Percentiles rank a stretch among this genome's conserved stretches.
phyloP scores from a whole-genome alignment of 1,139 yeast species.

The Nakaseomyces glabratus region DNA sequence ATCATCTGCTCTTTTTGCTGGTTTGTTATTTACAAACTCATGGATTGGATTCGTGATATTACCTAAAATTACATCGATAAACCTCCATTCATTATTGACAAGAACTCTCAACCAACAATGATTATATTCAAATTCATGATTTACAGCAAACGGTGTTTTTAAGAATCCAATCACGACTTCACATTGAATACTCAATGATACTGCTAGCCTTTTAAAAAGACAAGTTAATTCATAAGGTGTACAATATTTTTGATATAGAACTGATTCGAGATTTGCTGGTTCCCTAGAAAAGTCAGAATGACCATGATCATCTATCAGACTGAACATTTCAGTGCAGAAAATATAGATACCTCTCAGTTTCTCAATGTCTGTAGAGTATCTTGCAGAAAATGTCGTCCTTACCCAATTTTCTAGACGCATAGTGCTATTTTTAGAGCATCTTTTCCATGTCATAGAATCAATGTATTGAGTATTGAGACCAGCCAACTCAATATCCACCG shows the following conservation, averaged over 20 bases:
- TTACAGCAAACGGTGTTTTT: constrained; percentile 59
- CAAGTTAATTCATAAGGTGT: constrained; percentile 71
- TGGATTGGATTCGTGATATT: constrained; percentile 45
- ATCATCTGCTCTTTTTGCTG: constrained; percentile 31
- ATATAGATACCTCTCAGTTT: constrained; percentile 52
- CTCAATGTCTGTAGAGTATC: constrained; percentile 44
- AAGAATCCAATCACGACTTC: constrained; percentile 77
- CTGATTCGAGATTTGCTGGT: constrained; percentile 25
- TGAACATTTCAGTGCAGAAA: constrained; percentile 48
- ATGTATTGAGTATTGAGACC: constrained; percentile 30
- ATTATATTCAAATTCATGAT: constrained; percentile 47
- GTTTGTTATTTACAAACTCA: constrained; percentile 31
- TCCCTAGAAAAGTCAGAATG: constrained; percentile 27
- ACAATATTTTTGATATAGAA: constrained; percentile 38
- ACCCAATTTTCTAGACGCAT: constrained; percentile 38
- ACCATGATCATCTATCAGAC: constrained; percentile 33
- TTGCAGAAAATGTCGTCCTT: constrained; percentile 26
- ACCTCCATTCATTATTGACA: constrained; percentile 66
- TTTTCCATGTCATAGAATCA: constrained; percentile 26
- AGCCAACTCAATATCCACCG: constrained; percentile 28
- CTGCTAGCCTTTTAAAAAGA: constrained; percentile 65
- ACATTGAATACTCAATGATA: constrained; percentile 59
- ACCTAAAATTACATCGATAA: constrained; percentile 63
- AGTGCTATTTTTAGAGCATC: constrained; percentile 21
- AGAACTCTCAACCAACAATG: constrained; percentile 86